A percentile compares a stretch with the other conserved stretches of the same genome.
phyloP scores from a whole-genome alignment of 1,284 basidiomycete genomes.

The Tilletiaria anomala region DNA sequence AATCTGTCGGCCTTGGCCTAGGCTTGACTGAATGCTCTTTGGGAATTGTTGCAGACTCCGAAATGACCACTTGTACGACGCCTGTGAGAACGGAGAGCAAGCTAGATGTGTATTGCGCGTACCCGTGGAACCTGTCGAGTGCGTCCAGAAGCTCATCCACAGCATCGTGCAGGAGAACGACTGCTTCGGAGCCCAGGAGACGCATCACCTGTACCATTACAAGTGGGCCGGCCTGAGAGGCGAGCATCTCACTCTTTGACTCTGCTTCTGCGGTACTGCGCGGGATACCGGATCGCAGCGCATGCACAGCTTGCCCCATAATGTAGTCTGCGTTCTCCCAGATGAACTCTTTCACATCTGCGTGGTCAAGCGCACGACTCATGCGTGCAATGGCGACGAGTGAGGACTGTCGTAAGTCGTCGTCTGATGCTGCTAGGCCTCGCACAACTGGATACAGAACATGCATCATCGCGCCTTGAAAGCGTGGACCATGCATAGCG shows the following conservation, averaged over 20 bases:
- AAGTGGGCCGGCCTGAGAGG: conserved; percentile 27
- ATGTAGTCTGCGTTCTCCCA: not conserved
- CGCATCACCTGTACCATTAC: conserved; percentile 36
- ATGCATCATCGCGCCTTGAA: not conserved
- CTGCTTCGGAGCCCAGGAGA: conserved; percentile 24
- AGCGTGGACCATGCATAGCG: not conserved
- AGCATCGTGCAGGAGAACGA: conserved; percentile 34
- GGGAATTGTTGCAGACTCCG: not conserved
- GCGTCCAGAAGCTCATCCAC: conserved; percentile 37
- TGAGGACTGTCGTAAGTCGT: conserved; percentile 8
- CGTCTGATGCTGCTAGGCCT: not conserved
- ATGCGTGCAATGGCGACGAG: conserved; percentile 2
- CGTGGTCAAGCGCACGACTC: too few relatives aligned
- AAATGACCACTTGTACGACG: conserved; percentile 20
- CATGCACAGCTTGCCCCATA: conserved; percentile 1
- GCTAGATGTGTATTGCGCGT: conserved; percentile 15
- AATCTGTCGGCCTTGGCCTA: too few relatives aligned
- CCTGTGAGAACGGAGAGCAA: conserved; percentile 26
- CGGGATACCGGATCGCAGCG: not conserved
- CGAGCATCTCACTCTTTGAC: conserved; percentile 6
- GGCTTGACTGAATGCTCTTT: too few relatives aligned
- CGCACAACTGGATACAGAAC: not conserved
- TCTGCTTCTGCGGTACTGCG: not conserved
- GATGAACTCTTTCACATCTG: too few relatives aligned
- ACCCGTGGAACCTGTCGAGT: conserved; percentile 30